Evolutionary conservation across 2,329 filamentous ascomycete species (phyloP).

Genomic region (Colletotrichum magnum): DNA sequence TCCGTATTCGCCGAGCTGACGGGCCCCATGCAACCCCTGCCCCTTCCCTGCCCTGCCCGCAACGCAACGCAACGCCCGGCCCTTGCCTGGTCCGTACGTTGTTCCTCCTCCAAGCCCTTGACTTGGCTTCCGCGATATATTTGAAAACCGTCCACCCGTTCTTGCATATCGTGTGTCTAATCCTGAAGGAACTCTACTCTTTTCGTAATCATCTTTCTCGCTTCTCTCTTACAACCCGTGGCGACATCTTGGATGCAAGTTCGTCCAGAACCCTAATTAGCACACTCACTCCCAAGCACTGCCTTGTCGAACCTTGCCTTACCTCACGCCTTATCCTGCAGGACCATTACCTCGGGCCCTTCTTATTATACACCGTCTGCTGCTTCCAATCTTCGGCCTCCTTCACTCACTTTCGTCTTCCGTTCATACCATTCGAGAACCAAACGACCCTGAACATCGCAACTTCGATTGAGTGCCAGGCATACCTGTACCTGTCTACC

Average conservation of each 20-base stretch:
- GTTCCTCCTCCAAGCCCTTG: conserved; percentile 29
- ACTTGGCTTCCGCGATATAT: conserved; percentile 39
- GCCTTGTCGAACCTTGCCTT: conserved; percentile 18
- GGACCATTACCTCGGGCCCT: conserved; percentile 5
- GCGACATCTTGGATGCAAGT: conserved; percentile 25
- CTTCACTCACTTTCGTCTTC: not conserved
- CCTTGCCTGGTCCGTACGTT: conserved; percentile 38
- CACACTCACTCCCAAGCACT: conserved; percentile 15
- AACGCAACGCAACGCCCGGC: conserved; percentile 18
- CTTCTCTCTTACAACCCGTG: conserved; percentile 3
- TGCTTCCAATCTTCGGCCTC: not conserved
- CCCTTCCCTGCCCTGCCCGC: no score
- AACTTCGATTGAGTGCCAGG: no score
- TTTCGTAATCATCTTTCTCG: not conserved
- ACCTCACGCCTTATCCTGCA: not conserved
- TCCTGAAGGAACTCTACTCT: conserved; percentile 21
- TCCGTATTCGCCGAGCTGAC: conserved; percentile 41
- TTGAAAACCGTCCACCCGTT: conserved; percentile 38
- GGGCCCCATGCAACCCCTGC: conserved; percentile 38
- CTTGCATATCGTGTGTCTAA: conserved; percentile 7
- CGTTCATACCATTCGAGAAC: not conserved
- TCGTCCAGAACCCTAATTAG: conserved; percentile 33
- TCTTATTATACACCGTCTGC: conserved; percentile 18
- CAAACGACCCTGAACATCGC: not conserved
- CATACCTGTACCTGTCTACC: not conserved